These are phyloP conservation scores for Rubia peregrina DNA, from an alignment of 305 asterid species.

Conservation along the genomic window DNA sequence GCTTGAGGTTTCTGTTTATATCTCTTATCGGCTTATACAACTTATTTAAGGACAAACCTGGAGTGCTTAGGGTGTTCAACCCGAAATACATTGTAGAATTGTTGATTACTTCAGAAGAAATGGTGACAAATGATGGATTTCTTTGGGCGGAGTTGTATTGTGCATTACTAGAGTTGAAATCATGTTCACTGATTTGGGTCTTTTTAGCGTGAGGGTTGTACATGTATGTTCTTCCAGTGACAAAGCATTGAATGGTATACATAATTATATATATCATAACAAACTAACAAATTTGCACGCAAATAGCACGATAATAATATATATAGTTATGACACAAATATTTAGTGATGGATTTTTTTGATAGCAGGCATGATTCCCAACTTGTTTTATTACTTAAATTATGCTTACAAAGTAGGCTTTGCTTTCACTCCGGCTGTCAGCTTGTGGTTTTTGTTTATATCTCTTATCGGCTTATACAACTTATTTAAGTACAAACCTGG, in stretches of 20 bases:
- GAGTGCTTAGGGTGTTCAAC: conserved; percentile 54
- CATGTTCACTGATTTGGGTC: conserved; percentile 85
- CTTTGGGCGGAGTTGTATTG: conserved; percentile 71
- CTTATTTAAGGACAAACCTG: conserved; percentile 31
- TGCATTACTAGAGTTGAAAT: conserved; percentile 81
- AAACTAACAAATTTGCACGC: too few relatives aligned
- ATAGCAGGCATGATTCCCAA: too few relatives aligned
- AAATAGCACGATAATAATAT: too few relatives aligned
- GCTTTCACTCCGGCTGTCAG: conserved; percentile 57
- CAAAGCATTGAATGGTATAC: too few relatives aligned
- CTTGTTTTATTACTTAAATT: too few relatives aligned
- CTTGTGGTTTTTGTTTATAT: conserved; percentile 55
- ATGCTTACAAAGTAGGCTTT: conserved; percentile 49
- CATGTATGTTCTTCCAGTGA: conserved; percentile 30
- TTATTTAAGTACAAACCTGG: conserved; percentile 38
- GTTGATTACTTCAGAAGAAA: conserved; percentile 55
- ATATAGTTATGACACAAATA: too few relatives aligned
- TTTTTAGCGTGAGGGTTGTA: conserved; percentile 51
- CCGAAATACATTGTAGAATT: conserved; percentile 53
- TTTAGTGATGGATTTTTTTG: conserved; percentile 38
- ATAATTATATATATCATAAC: too few relatives aligned
- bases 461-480: conserved; percentile 45
- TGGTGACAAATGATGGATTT: conserved; percentile 60
- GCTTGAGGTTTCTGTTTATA: conserved; percentile 48
- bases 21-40: neutral